Evolutionary conservation across 495 filamentous ascomycete species (phyloP).

Genomic region (Talaromyces liani): DNA sequence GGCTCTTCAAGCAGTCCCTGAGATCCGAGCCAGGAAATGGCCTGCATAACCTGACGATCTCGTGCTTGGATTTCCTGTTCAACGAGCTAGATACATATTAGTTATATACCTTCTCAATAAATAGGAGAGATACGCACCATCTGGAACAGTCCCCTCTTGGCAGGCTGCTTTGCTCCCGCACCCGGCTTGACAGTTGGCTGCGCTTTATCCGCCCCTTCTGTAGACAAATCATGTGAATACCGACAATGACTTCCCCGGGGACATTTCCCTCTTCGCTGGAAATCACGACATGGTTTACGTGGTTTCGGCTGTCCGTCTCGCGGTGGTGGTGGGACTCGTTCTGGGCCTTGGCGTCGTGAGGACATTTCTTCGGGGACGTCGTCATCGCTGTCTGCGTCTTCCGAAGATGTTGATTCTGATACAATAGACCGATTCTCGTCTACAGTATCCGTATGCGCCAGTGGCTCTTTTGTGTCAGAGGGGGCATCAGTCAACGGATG

Average conservation of each 20-base stretch:
- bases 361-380: slow-evolving; percentile 35
- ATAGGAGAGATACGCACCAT: slow-evolving; percentile 30
- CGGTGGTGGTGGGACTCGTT: slow-evolving; percentile 33
- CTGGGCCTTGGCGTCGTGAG: slow-evolving; percentile 33
- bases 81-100: slow-evolving; percentile 37
- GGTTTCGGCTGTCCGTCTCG: slow-evolving; percentile 26
- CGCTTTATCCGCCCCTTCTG: not conserved
- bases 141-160: slow-evolving; percentile 40
- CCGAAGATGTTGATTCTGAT: slow-evolving; percentile 18
- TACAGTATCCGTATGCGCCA: not conserved
- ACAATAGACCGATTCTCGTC: slow-evolving; percentile 19
- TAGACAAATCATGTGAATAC: slow-evolving; percentile 37
- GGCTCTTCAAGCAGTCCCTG: slow-evolving; percentile 24
- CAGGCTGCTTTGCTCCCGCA: slow-evolving; percentile 22
- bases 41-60: slow-evolving; percentile 35
- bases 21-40: slow-evolving; percentile 37
- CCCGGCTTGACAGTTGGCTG: slow-evolving; percentile 21
- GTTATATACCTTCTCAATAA: slow-evolving; percentile 1
- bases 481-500: not conserved
- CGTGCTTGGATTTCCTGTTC: slow-evolving; percentile 40
- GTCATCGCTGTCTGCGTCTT: slow-evolving; percentile 28
- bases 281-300: slow-evolving; percentile 34
- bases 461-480: too few species aligned
- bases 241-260: slow-evolving; percentile 36
- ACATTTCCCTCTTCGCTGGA: slow-evolving; percentile 39